Base-by-base conservation (phyloP, 768 basidiomycete genomes). In the Pleurotus platypus region DNA sequence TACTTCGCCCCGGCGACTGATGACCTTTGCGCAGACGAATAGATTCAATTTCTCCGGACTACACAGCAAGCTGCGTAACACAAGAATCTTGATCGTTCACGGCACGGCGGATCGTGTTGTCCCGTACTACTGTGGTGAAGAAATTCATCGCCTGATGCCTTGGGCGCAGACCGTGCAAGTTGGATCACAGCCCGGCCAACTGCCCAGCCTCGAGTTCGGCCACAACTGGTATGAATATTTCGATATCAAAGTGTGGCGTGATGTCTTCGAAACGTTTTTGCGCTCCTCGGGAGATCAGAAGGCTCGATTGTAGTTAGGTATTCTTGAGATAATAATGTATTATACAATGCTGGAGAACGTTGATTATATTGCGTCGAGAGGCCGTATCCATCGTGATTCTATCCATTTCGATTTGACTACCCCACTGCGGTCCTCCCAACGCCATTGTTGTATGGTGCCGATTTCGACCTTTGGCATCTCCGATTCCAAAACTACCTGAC, bases 211-310 rank as follows among this genome's bases (percentile, higher is more conserved):
- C 24, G 69, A 64, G 2, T 78, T 79, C 57, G 78, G 78, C 2
- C 77, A 78, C 60, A 61, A 72, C 38, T 79, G 76, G 78, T 74
- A 69, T 57, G 78, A 78, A 59, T 80, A 78, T 60, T 79, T 79
- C 56, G 72, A 73, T 57, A 61, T 73, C 4, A 64, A 66, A 49
- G 66, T 77, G 38, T 79, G 78, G 77, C 59, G 60, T 18, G 69
- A 71, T 46, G 74, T 75, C 5, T 59, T 78, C 1, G 71, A 74
- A 55, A 61, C 57, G 35, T 79, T 79, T 54, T 59, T 75, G 26
- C 57, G 18, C 5, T 57, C 57, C 42, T 7, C 39, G 27, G 42
- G 12, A 26, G 42, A 16, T 16, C 38, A 20, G 15, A 60, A 47
- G 38, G 56, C 57, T 55, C 51, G 55, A 9, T 46, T 58, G 30